Percentiles rank a stretch among this genome's conserved stretches.
Evolutionary conservation across 2,329 filamentous ascomycete genomes (phyloP).

Genomic region (Pseudogymnoascus sp.): DNA sequence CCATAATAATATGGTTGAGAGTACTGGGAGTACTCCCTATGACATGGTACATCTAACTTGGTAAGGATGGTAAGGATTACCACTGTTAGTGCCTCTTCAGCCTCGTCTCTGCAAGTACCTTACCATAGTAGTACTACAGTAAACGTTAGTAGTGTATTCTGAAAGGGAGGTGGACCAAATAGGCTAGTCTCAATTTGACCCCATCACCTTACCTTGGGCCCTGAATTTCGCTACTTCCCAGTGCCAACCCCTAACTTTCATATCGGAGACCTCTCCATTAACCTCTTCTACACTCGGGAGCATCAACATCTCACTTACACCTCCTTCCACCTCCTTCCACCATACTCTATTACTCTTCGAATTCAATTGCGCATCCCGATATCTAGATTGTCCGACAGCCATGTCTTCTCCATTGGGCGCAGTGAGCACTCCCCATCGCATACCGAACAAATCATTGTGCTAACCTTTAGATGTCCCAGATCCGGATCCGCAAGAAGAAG

Average conservation of each 20-base stretch:
- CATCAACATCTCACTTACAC: slow-evolving; percentile 23
- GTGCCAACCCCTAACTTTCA: slow-evolving; percentile 13
- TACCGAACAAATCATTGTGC: slow-evolving; percentile 22
- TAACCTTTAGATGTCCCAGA: slow-evolving; percentile 43
- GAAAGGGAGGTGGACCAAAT: slow-evolving; percentile 10
- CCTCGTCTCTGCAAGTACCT: slow-evolving; percentile 9
- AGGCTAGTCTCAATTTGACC: slow-evolving; percentile 10
- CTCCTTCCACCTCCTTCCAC: neutral
- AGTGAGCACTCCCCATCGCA: slow-evolving; percentile 37
- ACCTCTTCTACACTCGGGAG: slow-evolving; percentile 19
- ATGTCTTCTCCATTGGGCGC: slow-evolving; percentile 49
- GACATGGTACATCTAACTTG: neutral
- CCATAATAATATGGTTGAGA: neutral
- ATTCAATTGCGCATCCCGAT: slow-evolving; percentile 8
- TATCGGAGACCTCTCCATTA: slow-evolving; percentile 11
- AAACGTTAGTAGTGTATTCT: slow-evolving; percentile 6
- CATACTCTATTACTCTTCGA: slow-evolving; percentile 1
- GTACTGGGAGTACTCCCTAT: neutral
- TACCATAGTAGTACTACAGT: neutral
- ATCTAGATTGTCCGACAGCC: slow-evolving; percentile 24
- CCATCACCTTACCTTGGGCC: slow-evolving; percentile 11
- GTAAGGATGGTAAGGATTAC: neutral
- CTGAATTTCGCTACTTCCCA: slow-evolving; percentile 13
- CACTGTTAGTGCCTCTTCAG: neutral
- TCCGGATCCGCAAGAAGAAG: slow-evolving; percentile 99